Percentiles rank a stretch among this genome's conserved stretches.
These are phyloP conservation scores for Aspergillus bridgeri DNA, from an alignment of 495 filamentous ascomycete species.

Conservation along the genomic window DNA sequence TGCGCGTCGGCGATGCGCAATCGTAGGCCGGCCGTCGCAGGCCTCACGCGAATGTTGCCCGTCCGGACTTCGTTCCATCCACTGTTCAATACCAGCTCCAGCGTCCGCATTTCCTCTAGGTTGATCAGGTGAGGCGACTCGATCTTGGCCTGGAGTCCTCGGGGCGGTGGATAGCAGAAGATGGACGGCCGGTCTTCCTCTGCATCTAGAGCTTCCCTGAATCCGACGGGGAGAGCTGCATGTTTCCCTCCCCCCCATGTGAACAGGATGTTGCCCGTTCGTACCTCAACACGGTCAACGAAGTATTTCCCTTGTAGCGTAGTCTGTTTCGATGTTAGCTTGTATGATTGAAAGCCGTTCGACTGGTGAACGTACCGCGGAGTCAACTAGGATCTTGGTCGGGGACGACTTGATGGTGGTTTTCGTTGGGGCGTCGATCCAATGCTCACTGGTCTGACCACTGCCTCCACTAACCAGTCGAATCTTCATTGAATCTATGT, in stretches of 20 bases:
- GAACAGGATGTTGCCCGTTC: conserved; percentile 66
- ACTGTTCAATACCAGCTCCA: conserved; percentile 69
- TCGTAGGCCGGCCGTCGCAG: conserved; percentile 83
- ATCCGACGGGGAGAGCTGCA: conserved; percentile 33
- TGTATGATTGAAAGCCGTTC: background rate
- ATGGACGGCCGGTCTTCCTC: conserved; percentile 43
- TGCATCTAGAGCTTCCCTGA: conserved; percentile 39
- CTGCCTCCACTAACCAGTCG: conserved; percentile 49
- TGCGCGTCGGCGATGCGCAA: conserved; percentile 71
- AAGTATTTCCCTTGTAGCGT: conserved; percentile 73
- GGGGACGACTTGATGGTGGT: conserved; percentile 36
- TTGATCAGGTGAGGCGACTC: conserved; percentile 52
- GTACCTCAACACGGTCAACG: conserved; percentile 68
- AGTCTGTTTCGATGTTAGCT: conserved; percentile 29
- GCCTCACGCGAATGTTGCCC: conserved; percentile 68
- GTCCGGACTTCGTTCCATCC: conserved; percentile 73
- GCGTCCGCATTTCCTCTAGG: conserved; percentile 68
- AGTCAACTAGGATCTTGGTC: conserved; percentile 40
- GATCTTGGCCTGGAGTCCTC: conserved; percentile 49
- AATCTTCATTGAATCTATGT: conserved; percentile 62
- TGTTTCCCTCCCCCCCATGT: conserved; percentile 31
- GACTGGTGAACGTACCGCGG: conserved; percentile 27
- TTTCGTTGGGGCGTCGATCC: conserved; percentile 36
- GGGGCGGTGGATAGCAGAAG: conserved; percentile 47
- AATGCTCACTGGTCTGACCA: conserved; percentile 37